phyloP scores from a whole-genome alignment of 495 filamentous ascomycete genomes.

The Rusavskia elegans region DNA sequence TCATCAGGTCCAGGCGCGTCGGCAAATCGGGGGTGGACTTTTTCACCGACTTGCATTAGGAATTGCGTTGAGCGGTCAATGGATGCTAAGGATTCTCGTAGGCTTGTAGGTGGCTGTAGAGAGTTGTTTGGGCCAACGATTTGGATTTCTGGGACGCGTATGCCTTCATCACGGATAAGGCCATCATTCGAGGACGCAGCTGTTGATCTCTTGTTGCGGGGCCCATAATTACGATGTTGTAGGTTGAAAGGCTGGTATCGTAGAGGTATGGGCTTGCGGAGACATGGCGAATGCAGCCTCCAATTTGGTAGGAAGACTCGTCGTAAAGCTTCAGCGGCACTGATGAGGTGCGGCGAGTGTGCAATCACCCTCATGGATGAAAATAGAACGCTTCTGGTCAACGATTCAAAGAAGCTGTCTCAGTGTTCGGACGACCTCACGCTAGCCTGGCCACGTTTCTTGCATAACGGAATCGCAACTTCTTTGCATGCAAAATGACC shows the following conservation, averaged over 20 bases:
- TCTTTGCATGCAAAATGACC: no score
- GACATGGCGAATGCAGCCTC: background rate
- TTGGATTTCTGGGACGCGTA: background rate
- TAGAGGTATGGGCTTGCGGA: background rate
- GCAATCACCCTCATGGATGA: slow-evolving; percentile 7
- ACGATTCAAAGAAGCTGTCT: no score
- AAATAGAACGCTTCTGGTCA: background rate
- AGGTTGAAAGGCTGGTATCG: background rate
- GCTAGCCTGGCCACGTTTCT: no score
- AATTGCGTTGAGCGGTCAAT: slow-evolving; percentile 1
- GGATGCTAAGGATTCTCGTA: background rate
- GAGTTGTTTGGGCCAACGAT: background rate
- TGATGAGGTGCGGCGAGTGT: background rate
- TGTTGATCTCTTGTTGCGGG: no score
- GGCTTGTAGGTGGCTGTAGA: background rate
- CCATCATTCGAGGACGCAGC: background rate
- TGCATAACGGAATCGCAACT: no score
- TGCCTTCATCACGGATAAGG: background rate
- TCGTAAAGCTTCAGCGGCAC: background rate
- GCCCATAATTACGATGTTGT: background rate
- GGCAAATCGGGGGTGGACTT: background rate
- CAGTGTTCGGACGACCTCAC: no score
- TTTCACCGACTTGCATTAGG: background rate
- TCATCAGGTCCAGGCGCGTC: background rate
- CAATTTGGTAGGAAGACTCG: background rate